Base-by-base conservation (phyloP, 306 rosid species). In the Rosa lucieae region DNA sequence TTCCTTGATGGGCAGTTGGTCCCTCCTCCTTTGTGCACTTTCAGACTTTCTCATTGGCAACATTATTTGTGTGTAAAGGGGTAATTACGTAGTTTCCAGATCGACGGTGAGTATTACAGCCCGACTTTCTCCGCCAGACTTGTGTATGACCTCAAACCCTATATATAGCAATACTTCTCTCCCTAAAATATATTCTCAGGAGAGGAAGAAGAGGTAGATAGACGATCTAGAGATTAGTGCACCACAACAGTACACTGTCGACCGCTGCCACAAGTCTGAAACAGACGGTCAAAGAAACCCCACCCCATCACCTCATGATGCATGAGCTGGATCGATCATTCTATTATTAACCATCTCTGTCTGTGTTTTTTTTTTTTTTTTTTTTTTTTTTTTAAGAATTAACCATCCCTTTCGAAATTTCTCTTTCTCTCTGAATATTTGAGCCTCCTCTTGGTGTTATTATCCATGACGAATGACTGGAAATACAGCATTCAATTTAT, bases 61-160 rank as follows among this genome's bases (percentile, higher is more conserved):
- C 47, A 1, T 5, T 40, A 6, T 40, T 20, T 18, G 13, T 56
- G 63, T 56, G 8, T 18, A 6, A 3, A 65, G 71, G 71, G 71
- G 71, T 39, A 67, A 7, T 39, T 17, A 40, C 47, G 71, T 67
- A 39, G 23, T 15, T 67, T 67, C 47, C 48, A 67, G 8, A 35
- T 66, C 11, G 8, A 66, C 70, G 46, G 37, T 37, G 21, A 35
- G 43, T 37, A 43, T 26, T 77, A 73, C 85, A 79, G 2, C 88
- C 81, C 75, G 80, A 79, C 71, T 77, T 87, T 90, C 84, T 83
- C 88, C 86, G 83, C 87, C 84, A 71, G 88, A 5, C 67, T 20
- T 20, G 48, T 59, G 46, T 59, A 83, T 81, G 90, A 76, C 52
- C 86, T 87, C 82, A 87, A 88, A 81, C 87, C 85, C 90, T 91